Evolutionary conservation across 2,329 filamentous ascomycete species (phyloP).

Genomic region (Podosphaera fusca): DNA sequence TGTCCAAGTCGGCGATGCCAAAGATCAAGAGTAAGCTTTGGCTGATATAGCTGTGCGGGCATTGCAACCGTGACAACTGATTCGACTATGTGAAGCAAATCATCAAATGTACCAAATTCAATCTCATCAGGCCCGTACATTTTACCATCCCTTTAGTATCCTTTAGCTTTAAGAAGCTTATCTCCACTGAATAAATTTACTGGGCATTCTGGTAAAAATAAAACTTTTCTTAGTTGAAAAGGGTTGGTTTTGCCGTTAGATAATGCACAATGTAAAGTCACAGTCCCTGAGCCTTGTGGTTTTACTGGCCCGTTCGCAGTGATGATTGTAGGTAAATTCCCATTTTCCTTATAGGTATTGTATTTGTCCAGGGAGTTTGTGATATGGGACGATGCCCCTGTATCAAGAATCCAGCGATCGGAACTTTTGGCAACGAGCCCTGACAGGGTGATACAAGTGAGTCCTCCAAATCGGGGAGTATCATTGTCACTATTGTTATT

Average conservation of each 20-base stretch:
- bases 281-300: neutral
- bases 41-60: too few species aligned
- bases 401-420: neutral
- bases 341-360: neutral
- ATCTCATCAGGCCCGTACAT: too few species aligned
- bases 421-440: neutral
- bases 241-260: neutral
- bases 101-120: too few species aligned
- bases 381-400: neutral
- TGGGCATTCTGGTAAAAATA: neutral
- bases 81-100: too few species aligned
- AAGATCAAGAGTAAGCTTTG: too few species aligned
- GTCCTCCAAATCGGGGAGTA: neutral
- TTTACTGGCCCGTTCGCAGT: neutral
- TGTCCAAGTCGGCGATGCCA: too few species aligned
- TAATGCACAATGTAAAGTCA: neutral
- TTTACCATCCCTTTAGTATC: too few species aligned
- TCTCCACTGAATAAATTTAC: neutral
- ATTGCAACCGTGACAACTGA: too few species aligned
- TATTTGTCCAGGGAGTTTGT: neutral
- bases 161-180: too few species aligned
- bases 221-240: neutral
- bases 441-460: neutral
- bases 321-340: neutral
- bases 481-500: neutral